These are phyloP conservation scores for Candida sonorensis DNA, from an alignment of 805 yeast genomes.

Conservation along the genomic window DNA sequence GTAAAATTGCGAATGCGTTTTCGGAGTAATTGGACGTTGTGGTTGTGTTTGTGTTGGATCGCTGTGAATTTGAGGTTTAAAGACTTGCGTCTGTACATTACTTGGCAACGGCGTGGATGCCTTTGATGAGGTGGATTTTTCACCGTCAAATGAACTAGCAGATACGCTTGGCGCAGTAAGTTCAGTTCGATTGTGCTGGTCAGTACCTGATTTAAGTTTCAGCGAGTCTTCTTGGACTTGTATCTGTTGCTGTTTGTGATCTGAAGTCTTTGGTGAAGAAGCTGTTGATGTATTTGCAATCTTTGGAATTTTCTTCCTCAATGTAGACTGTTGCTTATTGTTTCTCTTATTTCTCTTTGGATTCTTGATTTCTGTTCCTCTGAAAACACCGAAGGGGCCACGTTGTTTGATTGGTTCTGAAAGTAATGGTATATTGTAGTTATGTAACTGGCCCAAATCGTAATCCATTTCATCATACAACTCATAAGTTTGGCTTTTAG, in stretches of 20 bases:
- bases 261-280: background rate
- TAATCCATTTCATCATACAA: constrained; percentile 81
- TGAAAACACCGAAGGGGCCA: constrained; percentile 85
- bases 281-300: background rate
- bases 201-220: no score
- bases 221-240: no score
- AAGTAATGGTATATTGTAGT: constrained; percentile 31
- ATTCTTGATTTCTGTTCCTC: constrained; percentile 29
- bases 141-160: no score
- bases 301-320: background rate
- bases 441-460: constrained; percentile 53
- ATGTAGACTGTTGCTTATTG: constrained; percentile 6
- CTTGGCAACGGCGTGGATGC: no score
- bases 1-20: no score
- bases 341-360: constrained; percentile 14
- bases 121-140: no score
- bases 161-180: no score
- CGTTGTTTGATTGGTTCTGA: constrained; percentile 27
- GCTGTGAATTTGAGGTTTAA: no score
- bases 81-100: no score
- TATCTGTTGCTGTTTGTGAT: background rate
- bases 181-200: no score
- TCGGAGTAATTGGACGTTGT: background rate
- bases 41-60: background rate
- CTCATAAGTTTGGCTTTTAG: constrained; percentile 48